Evolutionary conservation across 2,329 filamentous ascomycete species (phyloP), one percentile per base, ranked within the genome.

Genomic region (Colletotrichum kahawae): DNA sequence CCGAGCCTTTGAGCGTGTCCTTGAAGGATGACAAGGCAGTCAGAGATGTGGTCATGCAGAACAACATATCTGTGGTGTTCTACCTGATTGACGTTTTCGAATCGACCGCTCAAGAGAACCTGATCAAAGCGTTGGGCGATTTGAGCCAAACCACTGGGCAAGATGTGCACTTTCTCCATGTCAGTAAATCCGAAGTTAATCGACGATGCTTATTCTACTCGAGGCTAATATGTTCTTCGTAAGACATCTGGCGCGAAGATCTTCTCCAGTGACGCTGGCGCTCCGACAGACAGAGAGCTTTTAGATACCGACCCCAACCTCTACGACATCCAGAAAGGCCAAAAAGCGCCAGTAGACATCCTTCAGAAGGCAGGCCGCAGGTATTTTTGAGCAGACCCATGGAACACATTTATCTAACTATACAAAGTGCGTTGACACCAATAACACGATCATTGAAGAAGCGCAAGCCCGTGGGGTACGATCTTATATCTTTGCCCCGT

Each of bases 321-420:
- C 18, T 43, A 43, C 18, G 38, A n/a, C 18, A 43, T 43, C 18
- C 38, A 43, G 4, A 43, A 43, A 43, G 4, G 2, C 1, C 18
- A 43, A 43, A 43, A 43, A 10, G 38, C 38, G 16, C 0, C 18
- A n/a, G 38, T 9, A 2, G 0, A 10, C 0, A 43, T 43, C 18
- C 38, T 43, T 43, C 38, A 43, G 38, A 43, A 43, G 38, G 38
- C 38, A 27, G 4, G 24, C 24, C 24, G 24, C 24, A 1, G 18
- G 38, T 43, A n/a, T 16, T 5, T n/a, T 18, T 3, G 0, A n/a
- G 2, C 4, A 43, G 38, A 3, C 16, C 24, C 24, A 5, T 3
- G 2, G 2, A 10, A 43, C 2, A 43, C 8, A n/a, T 2, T 43
- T 1, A 8, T 43, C 38, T 43, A 18, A n/a, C 18, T 10, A 38